Conservation (phyloP, 176 grass and related monocot species). For the Chrysopogon serrulatus region DNA sequence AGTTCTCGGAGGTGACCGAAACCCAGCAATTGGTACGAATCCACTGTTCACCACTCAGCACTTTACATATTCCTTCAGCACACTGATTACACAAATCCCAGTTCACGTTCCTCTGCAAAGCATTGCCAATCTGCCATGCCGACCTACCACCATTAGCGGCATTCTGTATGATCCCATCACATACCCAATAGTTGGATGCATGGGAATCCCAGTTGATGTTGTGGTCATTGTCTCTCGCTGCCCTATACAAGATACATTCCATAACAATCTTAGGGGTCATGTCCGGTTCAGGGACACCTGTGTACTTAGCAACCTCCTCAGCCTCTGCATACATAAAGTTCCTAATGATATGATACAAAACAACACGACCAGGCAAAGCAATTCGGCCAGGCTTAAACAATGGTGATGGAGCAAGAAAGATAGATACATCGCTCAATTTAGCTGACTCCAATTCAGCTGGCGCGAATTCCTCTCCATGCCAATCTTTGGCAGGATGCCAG, state of each 20-base stretch:
- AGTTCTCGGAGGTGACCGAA: neutral
- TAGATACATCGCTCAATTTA: neutral
- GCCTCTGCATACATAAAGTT: neutral
- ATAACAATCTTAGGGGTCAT: neutral
- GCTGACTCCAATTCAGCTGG: too few species aligned
- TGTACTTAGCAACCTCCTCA: neutral
- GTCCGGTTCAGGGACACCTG: neutral
- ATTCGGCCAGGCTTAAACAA: neutral
- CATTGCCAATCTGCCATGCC: neutral
- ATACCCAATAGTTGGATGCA: neutral
- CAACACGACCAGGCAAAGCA: too few species aligned
- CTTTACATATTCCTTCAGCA: rapidly evolving
- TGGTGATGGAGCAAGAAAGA: rapidly evolving
- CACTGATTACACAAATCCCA: rapidly evolving
- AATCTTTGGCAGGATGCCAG: neutral
- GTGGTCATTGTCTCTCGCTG: rapidly evolving
- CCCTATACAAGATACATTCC: neutral
- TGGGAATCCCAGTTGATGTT: neutral
- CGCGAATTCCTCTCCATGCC: rapidly evolving
- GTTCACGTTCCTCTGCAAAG: neutral
- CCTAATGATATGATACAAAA: neutral
- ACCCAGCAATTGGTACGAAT: neutral
- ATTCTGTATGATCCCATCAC: neutral
- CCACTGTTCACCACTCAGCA: neutral
- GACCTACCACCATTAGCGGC: neutral